Evolutionary conservation across 1,284 basidiomycete genomes (phyloP).

Genomic region (Tylopilus sp.): DNA sequence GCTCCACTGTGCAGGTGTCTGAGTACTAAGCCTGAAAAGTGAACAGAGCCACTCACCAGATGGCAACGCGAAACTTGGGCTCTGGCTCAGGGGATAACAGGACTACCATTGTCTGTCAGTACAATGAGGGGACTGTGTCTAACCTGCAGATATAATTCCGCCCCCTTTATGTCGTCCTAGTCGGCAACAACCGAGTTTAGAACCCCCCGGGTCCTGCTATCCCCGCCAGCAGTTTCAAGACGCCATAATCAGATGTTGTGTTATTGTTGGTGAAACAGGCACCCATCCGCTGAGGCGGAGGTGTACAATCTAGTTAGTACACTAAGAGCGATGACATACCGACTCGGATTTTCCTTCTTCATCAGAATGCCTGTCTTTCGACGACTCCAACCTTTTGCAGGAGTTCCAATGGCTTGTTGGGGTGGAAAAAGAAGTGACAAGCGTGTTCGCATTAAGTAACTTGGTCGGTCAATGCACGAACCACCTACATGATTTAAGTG

Average conservation of each 20-base stretch:
- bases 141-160: neutral
- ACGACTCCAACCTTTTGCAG: too few relatives aligned
- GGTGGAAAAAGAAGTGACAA: neutral
- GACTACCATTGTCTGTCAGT: slow-evolving; percentile 1
- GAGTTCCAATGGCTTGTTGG: too few relatives aligned
- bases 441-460: neutral
- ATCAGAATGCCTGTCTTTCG: too few relatives aligned
- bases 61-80: slow-evolving; percentile 16
- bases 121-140: neutral
- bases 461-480: neutral
- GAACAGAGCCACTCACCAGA: slow-evolving; percentile 14
- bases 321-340: neutral
- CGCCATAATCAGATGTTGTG: too few relatives aligned
- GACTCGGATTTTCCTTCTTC: too few relatives aligned
- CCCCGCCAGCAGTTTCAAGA: too few relatives aligned
- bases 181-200: too few relatives aligned
- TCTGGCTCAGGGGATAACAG: neutral
- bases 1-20: slow-evolving; percentile 13
- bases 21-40: neutral
- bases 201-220: too few relatives aligned
- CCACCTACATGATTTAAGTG: neutral
- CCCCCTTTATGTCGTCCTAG: neutral
- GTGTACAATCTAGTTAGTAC: too few relatives aligned
- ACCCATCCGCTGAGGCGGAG: too few relatives aligned
- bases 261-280: too few relatives aligned